These are phyloP conservation scores for Blastobotrys aristatus DNA, from an alignment of 1,139 yeast genomes.

Conservation along the genomic window DNA sequence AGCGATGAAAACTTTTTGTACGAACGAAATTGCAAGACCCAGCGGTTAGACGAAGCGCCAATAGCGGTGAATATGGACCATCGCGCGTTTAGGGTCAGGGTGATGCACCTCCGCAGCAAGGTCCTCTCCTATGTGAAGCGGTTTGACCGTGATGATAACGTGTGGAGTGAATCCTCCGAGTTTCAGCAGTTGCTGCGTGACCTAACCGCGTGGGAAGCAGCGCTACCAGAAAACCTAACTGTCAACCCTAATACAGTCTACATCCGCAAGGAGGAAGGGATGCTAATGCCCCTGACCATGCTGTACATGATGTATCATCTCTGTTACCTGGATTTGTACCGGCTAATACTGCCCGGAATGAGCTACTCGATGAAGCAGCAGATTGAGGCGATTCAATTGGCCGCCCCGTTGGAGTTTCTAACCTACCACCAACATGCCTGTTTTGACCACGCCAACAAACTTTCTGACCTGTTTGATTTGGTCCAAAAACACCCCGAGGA, in stretches of 20 bases:
- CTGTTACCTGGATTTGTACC: conserved; percentile 12
- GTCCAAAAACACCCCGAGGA: conserved; percentile 3
- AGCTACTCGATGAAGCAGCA: conserved; percentile 10
- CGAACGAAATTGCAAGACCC: conserved; percentile 7
- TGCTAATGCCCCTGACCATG: neutral
- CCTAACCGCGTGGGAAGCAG: neutral
- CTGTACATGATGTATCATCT: conserved; percentile 9
- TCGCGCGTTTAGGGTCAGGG: conserved; percentile 4
- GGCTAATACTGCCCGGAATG: conserved; percentile 13
- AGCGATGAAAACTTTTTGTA: conserved; percentile 10
- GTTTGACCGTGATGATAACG: conserved; percentile 9
- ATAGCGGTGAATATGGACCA: conserved; percentile 1
- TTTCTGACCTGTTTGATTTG: conserved; percentile 3
- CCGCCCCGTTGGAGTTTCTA: conserved; percentile 12
- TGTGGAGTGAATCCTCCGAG: conserved; percentile 12
- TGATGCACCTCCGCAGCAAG: conserved; percentile 7
- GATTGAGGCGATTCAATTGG: conserved; percentile 8
- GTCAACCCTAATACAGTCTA: conserved; percentile 5
- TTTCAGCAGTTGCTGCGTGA: conserved; percentile 1
- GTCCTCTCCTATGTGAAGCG: conserved; percentile 13
- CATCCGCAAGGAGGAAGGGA: conserved; percentile 3
- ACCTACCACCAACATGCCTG: conserved; percentile 6
- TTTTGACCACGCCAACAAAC: conserved; percentile 9
- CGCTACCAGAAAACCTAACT: conserved; percentile 6
- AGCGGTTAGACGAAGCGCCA: neutral